Conservation (phyloP, 345 rosid species). For the Salix exigua region DNA sequence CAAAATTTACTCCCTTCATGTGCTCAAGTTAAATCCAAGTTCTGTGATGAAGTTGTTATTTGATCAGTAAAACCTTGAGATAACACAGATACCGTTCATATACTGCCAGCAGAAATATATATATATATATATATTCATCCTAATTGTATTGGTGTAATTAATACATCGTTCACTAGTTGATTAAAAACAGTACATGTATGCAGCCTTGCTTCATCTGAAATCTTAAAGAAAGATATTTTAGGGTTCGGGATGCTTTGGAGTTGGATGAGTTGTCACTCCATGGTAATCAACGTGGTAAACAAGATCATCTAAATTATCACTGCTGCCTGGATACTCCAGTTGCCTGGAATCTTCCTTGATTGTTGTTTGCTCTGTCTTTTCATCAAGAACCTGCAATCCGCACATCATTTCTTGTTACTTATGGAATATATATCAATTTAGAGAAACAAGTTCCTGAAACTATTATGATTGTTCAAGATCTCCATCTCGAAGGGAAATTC, state of each 20-base stretch:
- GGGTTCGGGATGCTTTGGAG: conserved; percentile 57
- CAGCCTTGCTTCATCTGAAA: background rate
- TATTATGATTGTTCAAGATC: too few species aligned
- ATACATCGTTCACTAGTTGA: background rate
- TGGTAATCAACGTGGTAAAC: conserved; percentile 52
- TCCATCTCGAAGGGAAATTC: background rate
- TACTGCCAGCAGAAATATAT: background rate
- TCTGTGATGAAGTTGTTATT: conserved; percentile 37
- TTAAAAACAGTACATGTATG: background rate
- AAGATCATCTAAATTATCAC: conserved; percentile 16
- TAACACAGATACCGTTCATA: background rate
- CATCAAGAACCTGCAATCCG: conserved; percentile 32
- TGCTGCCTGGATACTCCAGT: conserved; percentile 8
- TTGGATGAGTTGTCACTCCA: conserved; percentile 58
- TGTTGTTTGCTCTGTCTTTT: conserved; percentile 3
- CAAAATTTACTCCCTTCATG: conserved; percentile 17
- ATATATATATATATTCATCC: background rate
- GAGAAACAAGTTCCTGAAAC: background rate
- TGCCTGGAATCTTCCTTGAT: background rate
- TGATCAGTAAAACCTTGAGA: background rate
- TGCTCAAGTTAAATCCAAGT: conserved; percentile 29
- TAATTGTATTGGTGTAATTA: background rate
- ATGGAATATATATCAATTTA: background rate
- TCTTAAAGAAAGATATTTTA: conserved; percentile 1
- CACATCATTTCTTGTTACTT: background rate